Percentiles rank a stretch among this genome's conserved stretches.
Conservation (phyloP, 176 grass and related monocot species). For the Phyllostachys edulis region DNA sequence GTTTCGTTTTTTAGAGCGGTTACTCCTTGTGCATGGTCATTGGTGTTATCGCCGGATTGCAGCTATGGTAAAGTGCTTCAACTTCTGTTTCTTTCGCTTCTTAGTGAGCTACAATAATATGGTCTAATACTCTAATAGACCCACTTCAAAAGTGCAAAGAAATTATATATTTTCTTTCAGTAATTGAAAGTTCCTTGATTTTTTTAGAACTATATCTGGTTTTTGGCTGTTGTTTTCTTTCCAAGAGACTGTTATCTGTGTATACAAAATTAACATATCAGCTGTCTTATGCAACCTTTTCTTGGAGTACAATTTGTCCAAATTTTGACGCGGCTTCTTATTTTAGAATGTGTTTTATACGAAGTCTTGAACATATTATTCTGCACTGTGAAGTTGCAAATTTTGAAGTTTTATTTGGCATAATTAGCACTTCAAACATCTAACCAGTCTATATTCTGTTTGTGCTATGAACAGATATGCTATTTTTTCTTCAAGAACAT, state of each 20-base stretch:
- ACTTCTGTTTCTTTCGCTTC: background rate
- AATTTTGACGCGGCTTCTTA: background rate
- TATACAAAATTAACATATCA: background rate
- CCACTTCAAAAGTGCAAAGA: background rate
- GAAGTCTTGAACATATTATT: conserved; percentile 3
- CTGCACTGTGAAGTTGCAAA: conserved; percentile 9
- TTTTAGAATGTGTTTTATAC: background rate
- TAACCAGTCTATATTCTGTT: conserved; percentile 26
- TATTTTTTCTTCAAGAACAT: conserved; percentile 99
- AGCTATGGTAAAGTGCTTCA: conserved; percentile 65
- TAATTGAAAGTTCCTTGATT: background rate
- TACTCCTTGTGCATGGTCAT: conserved; percentile 96
- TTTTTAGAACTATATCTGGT: background rate
- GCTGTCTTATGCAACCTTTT: background rate
- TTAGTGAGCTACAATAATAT: background rate
- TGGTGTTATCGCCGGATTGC: conserved; percentile 95
- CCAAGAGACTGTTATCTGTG: background rate
- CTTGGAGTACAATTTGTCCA: background rate
- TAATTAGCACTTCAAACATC: conserved; percentile 36
- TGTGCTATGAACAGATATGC: conserved; percentile 67
- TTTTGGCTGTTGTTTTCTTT: conserved; percentile 3
- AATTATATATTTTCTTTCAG: background rate
- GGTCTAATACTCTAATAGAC: conserved; percentile 10
- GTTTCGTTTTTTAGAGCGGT: conserved; percentile 75
- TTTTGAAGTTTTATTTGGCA: background rate